Conservation (phyloP, 2,329 filamentous ascomycete genomes). For the Coniochaeta sp. region DNA sequence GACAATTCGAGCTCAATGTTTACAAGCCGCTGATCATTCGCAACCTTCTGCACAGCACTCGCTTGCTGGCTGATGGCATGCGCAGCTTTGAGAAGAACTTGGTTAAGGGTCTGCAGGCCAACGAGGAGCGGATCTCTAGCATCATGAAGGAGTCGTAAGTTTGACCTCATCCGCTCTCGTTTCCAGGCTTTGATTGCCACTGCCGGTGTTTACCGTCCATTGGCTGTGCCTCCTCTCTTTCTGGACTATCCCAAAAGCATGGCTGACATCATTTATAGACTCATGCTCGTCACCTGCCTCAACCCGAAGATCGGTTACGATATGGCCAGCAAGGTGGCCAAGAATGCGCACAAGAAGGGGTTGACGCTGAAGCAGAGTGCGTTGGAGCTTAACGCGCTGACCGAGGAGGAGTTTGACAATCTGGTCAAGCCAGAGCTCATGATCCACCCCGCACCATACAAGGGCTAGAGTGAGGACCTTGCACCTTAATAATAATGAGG, state of each 20-base stretch:
- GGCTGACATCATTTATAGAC: conserved; percentile 39
- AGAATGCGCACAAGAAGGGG: conserved; percentile 99
- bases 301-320: conserved; percentile 98
- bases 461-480: conserved; percentile 27
- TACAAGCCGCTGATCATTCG: conserved; percentile 97
- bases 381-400: conserved; percentile 85
- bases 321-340: conserved; percentile 93
- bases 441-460: conserved; percentile 70
- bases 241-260: conserved; percentile 13
- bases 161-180: background rate
- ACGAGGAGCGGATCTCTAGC: conserved; percentile 83
- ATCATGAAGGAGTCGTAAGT: conserved; percentile 91
- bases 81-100: conserved; percentile 91
- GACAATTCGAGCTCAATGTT: conserved; percentile 97
- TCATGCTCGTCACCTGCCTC: conserved; percentile 97
- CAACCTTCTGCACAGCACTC: conserved; percentile 87
- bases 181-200: background rate
- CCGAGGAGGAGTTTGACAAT: conserved; percentile 81
- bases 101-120: conserved; percentile 78
- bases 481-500: background rate
- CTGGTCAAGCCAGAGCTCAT: conserved; percentile 92
- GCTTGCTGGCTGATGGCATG: conserved; percentile 89
- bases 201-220: background rate
- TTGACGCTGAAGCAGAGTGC: conserved; percentile 89
- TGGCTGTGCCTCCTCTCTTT: background rate